phyloP scores from a whole-genome alignment of 2,329 filamentous ascomycete genomes.

The Ophiocordyceps australis region DNA sequence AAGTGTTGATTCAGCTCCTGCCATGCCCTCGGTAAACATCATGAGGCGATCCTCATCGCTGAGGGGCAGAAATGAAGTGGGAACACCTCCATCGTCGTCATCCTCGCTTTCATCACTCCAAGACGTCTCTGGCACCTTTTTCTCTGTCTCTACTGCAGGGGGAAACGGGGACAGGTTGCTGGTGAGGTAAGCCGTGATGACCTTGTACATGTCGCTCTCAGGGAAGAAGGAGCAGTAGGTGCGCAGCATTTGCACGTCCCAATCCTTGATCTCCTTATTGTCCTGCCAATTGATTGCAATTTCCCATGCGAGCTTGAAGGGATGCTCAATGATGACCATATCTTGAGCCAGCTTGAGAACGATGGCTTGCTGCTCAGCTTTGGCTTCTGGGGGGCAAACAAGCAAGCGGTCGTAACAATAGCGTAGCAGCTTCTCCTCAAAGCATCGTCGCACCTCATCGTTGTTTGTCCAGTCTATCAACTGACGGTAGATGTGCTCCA shows the following conservation, averaged over 20 bases:
- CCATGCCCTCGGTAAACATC: slow-evolving; percentile 60
- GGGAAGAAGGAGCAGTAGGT: slow-evolving; percentile 77
- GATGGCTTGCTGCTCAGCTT: slow-evolving; percentile 50
- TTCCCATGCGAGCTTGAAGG: slow-evolving; percentile 79
- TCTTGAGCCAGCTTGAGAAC: slow-evolving; percentile 66
- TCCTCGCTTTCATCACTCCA: slow-evolving; percentile 39
- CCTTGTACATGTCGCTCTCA: slow-evolving; percentile 61
- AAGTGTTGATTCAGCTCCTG: slow-evolving; percentile 52
- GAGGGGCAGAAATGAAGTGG: slow-evolving; percentile 36
- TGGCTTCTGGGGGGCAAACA: slow-evolving; percentile 46
- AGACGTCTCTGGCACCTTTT: slow-evolving; percentile 8
- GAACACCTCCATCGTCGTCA: slow-evolving; percentile 36
- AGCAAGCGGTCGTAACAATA: slow-evolving; percentile 64
- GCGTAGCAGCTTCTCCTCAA: slow-evolving; percentile 78
- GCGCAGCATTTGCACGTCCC: slow-evolving; percentile 60
- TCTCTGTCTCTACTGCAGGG: slow-evolving; percentile 10
- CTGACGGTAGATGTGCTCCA: slow-evolving; percentile 67
- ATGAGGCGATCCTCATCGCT: slow-evolving; percentile 64
- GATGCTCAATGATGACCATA: slow-evolving; percentile 93
- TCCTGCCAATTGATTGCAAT: slow-evolving; percentile 84
- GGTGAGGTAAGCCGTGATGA: slow-evolving; percentile 65
- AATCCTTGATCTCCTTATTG: slow-evolving; percentile 50
- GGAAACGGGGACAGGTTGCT: slow-evolving; percentile 77
- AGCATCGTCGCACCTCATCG: slow-evolving; percentile 65
- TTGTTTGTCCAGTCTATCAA: slow-evolving; percentile 83